Evolutionary conservation across 768 basidiomycete genomes (phyloP).

Genomic region (Serendipita indica): DNA sequence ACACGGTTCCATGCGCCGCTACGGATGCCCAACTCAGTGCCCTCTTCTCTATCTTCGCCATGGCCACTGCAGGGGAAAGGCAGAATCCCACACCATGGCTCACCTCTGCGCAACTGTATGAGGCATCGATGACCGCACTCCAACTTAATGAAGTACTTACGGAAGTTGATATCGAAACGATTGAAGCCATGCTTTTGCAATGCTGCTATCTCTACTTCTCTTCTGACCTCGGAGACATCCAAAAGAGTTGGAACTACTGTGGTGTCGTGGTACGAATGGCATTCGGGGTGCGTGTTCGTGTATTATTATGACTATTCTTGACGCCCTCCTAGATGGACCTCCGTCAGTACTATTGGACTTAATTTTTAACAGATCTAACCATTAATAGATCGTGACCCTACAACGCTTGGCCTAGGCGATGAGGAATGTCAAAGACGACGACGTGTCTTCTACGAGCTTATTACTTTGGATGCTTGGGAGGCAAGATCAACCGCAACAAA

Average conservation of each 20-base stretch:
- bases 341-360: not conserved
- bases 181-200: not conserved
- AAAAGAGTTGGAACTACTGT: not conserved
- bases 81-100: not conserved
- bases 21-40: not conserved
- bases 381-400: conserved; percentile 7
- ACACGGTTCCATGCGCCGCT: not conserved
- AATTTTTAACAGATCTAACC: not conserved
- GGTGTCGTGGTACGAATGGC: not conserved
- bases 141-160: not conserved
- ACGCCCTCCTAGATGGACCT: not conserved
- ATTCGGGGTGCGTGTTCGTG: not conserved
- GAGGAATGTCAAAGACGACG: not conserved
- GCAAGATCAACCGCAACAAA: too few relatives aligned
- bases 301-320: not conserved
- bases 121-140: not conserved
- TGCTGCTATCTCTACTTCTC: not conserved
- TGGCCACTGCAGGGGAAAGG: not conserved
- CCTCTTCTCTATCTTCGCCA: not conserved
- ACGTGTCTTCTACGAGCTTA: not conserved
- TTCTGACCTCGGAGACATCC: not conserved
- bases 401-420: not conserved
- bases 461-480: not conserved
- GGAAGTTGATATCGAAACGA: not conserved
- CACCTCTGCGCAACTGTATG: not conserved